phyloP scores from a whole-genome alignment of 495 filamentous ascomycete species.

The Podospora pseudoanserina region DNA sequence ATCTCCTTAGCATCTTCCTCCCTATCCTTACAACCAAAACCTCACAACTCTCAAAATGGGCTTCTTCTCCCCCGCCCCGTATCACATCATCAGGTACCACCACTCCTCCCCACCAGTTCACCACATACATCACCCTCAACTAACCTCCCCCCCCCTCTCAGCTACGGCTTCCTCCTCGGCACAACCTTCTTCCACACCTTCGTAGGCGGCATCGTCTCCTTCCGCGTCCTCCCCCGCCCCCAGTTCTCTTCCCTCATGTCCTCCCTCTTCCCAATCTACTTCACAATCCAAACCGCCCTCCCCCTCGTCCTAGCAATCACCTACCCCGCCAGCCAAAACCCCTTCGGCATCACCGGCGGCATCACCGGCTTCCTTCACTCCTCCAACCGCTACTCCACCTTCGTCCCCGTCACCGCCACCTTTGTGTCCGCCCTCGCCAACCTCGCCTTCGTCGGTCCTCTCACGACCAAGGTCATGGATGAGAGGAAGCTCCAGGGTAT shows the following conservation, averaged over 20 bases:
- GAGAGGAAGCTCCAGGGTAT: conserved; percentile 73
- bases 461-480: conserved; percentile 66
- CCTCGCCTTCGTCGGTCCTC: conserved; percentile 62
- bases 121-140: not conserved
- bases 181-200: conserved; percentile 83
- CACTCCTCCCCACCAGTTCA: conserved; percentile 11
- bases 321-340: conserved; percentile 54
- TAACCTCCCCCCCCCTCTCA: conserved; percentile 25
- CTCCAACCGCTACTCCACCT: conserved; percentile 53
- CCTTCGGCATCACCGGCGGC: conserved; percentile 34
- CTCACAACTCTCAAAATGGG: conserved; percentile 8
- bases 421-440: conserved; percentile 65
- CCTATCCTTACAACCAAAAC: not conserved
- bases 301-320: conserved; percentile 75
- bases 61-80: conserved; percentile 62
- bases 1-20: not conserved
- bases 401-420: conserved; percentile 63
- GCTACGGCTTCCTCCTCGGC: conserved; percentile 77
- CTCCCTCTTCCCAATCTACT: conserved; percentile 82
- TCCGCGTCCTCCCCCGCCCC: conserved; percentile 66
- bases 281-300: conserved; percentile 70
- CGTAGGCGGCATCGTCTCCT: conserved; percentile 70
- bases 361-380: conserved; percentile 54
- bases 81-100: conserved; percentile 70
- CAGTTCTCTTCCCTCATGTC: conserved; percentile 78